Base-by-base conservation (phyloP, 306 rosid genomes). In the Quercus berberidifolia region DNA sequence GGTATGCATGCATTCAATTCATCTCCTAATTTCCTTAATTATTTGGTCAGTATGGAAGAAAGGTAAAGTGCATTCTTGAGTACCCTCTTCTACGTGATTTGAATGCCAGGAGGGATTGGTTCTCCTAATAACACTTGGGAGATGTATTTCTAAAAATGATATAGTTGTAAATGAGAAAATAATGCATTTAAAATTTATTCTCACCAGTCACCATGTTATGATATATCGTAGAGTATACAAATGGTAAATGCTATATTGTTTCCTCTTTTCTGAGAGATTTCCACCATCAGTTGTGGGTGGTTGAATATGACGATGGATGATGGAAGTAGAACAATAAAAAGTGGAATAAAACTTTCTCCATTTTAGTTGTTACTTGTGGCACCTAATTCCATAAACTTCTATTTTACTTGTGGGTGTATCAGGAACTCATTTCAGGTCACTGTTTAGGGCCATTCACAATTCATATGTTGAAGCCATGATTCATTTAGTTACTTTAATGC, bases 1-100 rank as follows among this genome's bases (percentile, higher is more conserved):
- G 74, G 46, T 65, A 19, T 49, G 21, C 71, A 28, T 41, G 52
- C 55, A 21, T 60, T 77, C 43, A 68, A 60, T 72, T 73, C 82
- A 25, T 18, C 69, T 28, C 5, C 41, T 63, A 14, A 63, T 14
- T 38, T 41, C 11, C 46, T 41, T 63, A 14, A 33, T 63, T 15
- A 14, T 18, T 26, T 33, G 69, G 41, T 33, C 17, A 18, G 69
- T 28, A 28, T 63, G 69, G 43, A 63, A 63, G 69, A 33, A 63
- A 28, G 3, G 25, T 19, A 19, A 38, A 9, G 11, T 68, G 28
- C 54, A 68, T 68, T 68, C 52, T n/a, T 23, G 15, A 19, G 52
- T 68, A 35, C 52, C 38, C 72, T 54, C 41, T 28, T 55, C 25
- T 54, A 3, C 46, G 21, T 35, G 71, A 43, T 52, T 56, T 15